Conservation (phyloP, 1,284 basidiomycete species). For the Puccinia horiana region DNA sequence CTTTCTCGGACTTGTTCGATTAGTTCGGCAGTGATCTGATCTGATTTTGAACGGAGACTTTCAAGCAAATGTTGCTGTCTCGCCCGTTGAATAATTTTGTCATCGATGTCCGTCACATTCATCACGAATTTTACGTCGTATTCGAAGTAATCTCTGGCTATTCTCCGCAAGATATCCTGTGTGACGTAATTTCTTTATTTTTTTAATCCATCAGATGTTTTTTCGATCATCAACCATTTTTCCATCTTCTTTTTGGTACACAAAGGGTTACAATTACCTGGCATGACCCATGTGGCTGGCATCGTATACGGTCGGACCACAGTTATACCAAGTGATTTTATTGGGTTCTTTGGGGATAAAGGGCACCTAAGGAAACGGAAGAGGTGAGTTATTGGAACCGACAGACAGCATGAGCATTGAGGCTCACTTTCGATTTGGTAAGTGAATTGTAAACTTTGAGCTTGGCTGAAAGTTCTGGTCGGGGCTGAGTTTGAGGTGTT, state of each 20-base stretch:
- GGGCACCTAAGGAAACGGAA: conserved; percentile 65
- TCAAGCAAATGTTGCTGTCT: conserved; percentile 53
- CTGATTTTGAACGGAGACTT: neutral
- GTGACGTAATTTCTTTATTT: conserved; percentile 94
- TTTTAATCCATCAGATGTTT: neutral
- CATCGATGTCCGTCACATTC: conserved; percentile 99
- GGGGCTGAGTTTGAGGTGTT: neutral
- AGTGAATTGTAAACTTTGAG: conserved; percentile 92
- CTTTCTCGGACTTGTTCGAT: conserved; percentile 61
- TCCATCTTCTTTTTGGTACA: neutral
- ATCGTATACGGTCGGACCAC: conserved; percentile 98
- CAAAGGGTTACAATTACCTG: conserved; percentile 64
- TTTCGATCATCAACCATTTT: neutral
- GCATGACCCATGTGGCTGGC: conserved; percentile 99
- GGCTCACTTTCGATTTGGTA: conserved; percentile 79
- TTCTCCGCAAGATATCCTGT: conserved; percentile 89
- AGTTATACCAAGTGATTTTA: conserved; percentile 96
- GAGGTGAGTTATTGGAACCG: conserved; percentile 32
- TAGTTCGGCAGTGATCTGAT: conserved; percentile 7
- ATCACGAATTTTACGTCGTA: conserved; percentile 98
- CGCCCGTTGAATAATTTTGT: conserved; percentile 72
- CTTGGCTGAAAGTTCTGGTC: neutral
- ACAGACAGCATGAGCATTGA: no score
- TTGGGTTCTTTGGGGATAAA: conserved; percentile 78
- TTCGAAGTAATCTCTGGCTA: conserved; percentile 92